Evolutionary conservation across 106 monocot species (phyloP).

Genomic region (Dendrobium officinale): DNA sequence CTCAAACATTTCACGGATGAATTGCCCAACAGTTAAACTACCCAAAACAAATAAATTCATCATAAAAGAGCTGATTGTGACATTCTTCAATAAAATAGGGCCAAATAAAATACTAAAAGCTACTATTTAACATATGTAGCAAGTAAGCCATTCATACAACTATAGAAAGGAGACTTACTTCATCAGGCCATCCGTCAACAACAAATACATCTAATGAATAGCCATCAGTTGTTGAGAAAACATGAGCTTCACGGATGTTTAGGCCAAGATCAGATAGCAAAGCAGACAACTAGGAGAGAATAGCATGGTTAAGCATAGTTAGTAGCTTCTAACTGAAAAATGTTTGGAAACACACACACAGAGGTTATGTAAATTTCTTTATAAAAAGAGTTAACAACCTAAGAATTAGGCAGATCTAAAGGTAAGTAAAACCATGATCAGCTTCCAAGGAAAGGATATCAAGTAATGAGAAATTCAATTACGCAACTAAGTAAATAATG

Average conservation of each 20-base stretch:
- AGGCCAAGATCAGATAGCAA: slow-evolving; percentile 65
- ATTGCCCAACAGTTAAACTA: neutral
- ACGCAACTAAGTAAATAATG: neutral
- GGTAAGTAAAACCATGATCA: neutral
- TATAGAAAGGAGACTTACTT: slow-evolving; percentile 29
- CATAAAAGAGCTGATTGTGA: neutral
- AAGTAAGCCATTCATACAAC: neutral
- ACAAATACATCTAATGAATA: slow-evolving; percentile 80
- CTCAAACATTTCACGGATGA: neutral
- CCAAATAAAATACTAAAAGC: neutral
- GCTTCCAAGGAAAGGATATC: neutral
- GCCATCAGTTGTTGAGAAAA: slow-evolving; percentile 71
- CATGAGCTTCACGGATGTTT: slow-evolving; percentile 89
- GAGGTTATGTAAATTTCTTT: neutral
- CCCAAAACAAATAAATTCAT: neutral
- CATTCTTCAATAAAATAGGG: neutral
- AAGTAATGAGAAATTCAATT: neutral
- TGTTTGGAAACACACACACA: neutral
- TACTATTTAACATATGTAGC: neutral
- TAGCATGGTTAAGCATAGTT: slow-evolving; percentile 20
- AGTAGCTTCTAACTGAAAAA: slow-evolving; percentile 10
- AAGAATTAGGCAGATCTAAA: neutral
- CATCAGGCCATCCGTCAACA: slow-evolving; percentile 67
- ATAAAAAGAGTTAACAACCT: neutral
- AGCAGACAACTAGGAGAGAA: slow-evolving; percentile 46